Conservation (phyloP, 352 stramenopile species). For the Globisporangium camurandrum region DNA sequence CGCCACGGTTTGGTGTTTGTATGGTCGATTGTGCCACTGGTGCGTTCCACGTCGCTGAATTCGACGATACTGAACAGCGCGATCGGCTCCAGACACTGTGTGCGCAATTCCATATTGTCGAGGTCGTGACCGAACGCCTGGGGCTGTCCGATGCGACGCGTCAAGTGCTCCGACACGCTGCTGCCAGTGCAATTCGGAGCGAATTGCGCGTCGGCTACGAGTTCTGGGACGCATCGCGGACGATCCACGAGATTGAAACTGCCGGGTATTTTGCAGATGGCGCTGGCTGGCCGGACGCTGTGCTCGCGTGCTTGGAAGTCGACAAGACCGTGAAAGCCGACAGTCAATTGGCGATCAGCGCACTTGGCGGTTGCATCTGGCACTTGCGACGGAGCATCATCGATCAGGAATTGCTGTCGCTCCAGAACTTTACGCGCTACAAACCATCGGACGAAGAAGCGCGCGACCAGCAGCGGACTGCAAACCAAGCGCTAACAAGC, state of each 20-base stretch:
- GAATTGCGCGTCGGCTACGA: constrained; percentile 60
- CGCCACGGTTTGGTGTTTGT: constrained; percentile 86
- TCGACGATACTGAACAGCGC: constrained; percentile 94
- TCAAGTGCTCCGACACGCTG: constrained; percentile 66
- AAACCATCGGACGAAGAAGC: constrained; percentile 69
- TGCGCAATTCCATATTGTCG: constrained; percentile 76
- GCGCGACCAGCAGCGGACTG: constrained; percentile 1
- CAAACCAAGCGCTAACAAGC: constrained; percentile 9
- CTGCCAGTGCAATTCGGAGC: constrained; percentile 47
- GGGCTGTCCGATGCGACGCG: constrained; percentile 60
- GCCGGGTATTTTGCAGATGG: constrained; percentile 84
- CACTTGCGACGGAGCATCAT: constrained; percentile 75
- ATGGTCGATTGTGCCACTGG: constrained; percentile 92
- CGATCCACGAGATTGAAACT: constrained; percentile 86
- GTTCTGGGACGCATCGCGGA: constrained; percentile 89
- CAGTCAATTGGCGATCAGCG: constrained; percentile 53
- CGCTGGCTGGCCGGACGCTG: constrained; percentile 51
- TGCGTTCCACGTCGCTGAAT: constrained; percentile 94
- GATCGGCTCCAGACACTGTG: constrained; percentile 95
- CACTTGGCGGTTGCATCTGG: constrained; percentile 73
- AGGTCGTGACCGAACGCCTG: constrained; percentile 76
- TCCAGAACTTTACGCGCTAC: constrained; percentile 75
- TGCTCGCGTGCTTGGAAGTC: constrained; percentile 59
- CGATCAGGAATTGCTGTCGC: constrained; percentile 71
- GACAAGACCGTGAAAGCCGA: constrained; percentile 59